Evolutionary conservation across 768 basidiomycete genomes (phyloP), one percentile per base, ranked within the genome.

Genomic region (Psilocybe azurescens): DNA sequence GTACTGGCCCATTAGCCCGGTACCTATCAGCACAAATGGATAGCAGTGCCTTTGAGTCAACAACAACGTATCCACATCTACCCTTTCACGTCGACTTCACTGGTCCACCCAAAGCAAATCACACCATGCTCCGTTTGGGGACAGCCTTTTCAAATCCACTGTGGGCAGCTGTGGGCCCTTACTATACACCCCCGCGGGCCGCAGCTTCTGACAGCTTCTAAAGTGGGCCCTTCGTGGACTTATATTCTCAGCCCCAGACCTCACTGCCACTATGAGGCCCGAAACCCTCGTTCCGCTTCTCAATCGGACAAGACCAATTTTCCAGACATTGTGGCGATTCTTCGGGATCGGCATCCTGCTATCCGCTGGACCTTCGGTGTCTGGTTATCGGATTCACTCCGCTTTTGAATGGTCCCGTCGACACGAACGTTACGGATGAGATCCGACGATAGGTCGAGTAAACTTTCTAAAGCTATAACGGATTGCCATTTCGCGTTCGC

Each of bases 311-410:
- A n/a, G 30, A 5, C 5, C 5, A 18, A 49, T 16, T n/a, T 20
- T n/a, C 14, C 46, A 6, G 28, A 49, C 28, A 20, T 47, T 10
- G n/a, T 20, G 56, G 50, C 48, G 36, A 49, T 51, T 56, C 60
- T 32, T 59, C 64, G 64, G 64, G 56, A 65, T 65, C 60, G 60
- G 60, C 56, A 56, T 58, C 24, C 46, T 20, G 20, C 50, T 47
- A 49, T 56, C 54, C 60, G 60, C 30, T 52, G n/a, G 24, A n/a
- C 39, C 57, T 50, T 60, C 60, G 60, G 59, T 60, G 41, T 47
- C 38, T 59, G 33, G 50, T 14, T 53, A 38, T 39, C 58, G 30
- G 58, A 49, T 49, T 49, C 53, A 51, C 58, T 47, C 41, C 33
- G 33, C 33, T 11, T 36, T 36, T 7, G 33, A 36, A 6, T 36